A percentile compares a stretch with the other conserved stretches of the same genome.
These are phyloP conservation scores for Leccinum subtestaceum DNA, from an alignment of 768 basidiomycete species.

Conservation along the genomic window DNA sequence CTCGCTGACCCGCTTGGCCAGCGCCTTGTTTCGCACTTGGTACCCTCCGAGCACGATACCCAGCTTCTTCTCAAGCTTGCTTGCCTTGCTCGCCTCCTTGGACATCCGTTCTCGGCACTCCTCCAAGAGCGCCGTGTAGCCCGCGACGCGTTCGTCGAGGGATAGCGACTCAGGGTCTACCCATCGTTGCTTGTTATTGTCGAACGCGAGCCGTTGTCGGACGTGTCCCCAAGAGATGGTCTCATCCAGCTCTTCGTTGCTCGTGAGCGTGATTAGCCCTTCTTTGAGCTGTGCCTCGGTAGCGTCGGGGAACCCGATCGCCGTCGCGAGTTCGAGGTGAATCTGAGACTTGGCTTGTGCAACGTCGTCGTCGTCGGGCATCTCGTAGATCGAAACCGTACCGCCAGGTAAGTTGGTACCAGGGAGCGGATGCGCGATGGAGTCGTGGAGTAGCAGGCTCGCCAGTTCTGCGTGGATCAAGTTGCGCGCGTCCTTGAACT, in stretches of 20 bases:
- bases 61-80: slow-evolving; percentile 90
- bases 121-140: slow-evolving; percentile 60
- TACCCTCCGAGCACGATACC: slow-evolving; percentile 89
- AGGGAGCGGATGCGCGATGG: slow-evolving; percentile 82
- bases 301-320: slow-evolving; percentile 85
- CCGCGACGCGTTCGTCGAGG: slow-evolving; percentile 56
- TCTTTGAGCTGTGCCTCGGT: slow-evolving; percentile 75
- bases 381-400: slow-evolving; percentile 61
- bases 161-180: slow-evolving; percentile 62
- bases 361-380: slow-evolving; percentile 77
- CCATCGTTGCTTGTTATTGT: slow-evolving; percentile 57
- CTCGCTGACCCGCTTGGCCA: slow-evolving; percentile 60
- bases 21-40: slow-evolving; percentile 65
- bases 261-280: slow-evolving; percentile 62
- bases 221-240: slow-evolving; percentile 68
- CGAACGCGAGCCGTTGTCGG: slow-evolving; percentile 62
- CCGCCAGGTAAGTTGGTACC: slow-evolving; percentile 80
- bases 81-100: slow-evolving; percentile 74
- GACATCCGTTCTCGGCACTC: slow-evolving; percentile 69
- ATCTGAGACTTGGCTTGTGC: slow-evolving; percentile 67
- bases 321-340: slow-evolving; percentile 73
- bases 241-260: slow-evolving; percentile 61
- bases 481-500: slow-evolving; percentile 48
- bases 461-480: slow-evolving; percentile 79
- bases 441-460: slow-evolving; percentile 80